phyloP scores from a whole-genome alignment of 345 rosid genomes.

The Arabidopsis arenosa region DNA sequence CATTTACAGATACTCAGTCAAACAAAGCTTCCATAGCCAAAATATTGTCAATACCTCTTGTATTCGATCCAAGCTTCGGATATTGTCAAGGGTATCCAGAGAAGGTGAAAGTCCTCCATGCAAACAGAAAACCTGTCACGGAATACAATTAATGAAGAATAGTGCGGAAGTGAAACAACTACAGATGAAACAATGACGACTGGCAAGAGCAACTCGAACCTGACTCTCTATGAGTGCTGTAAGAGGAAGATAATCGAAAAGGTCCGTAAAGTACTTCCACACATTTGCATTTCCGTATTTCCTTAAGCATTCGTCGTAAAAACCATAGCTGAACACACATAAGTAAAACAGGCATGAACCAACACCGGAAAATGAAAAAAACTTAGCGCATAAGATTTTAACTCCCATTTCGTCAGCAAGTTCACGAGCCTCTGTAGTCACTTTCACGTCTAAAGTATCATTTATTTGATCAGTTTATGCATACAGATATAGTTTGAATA shows the following conservation, averaged over 20 bases:
- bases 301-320: slow-evolving; percentile 50
- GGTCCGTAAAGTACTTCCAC: slow-evolving; percentile 91
- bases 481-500: no score
- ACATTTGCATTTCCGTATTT: slow-evolving; percentile 78
- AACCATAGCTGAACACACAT: slow-evolving; percentile 42
- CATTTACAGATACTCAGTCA: neutral
- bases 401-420: no score
- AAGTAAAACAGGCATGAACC: neutral
- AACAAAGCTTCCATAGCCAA: neutral
- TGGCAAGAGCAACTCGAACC: slow-evolving; percentile 52
- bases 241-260: slow-evolving; percentile 88
- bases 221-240: slow-evolving; percentile 97
- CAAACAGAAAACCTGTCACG: slow-evolving; percentile 75
- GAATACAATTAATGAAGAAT: neutral
- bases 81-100: slow-evolving; percentile 85
- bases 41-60: slow-evolving; percentile 65
- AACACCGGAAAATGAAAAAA: neutral
- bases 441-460: no score
- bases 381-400: no score
- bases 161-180: neutral
- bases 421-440: no score
- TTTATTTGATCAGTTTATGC: slow-evolving; percentile 75
- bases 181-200: neutral
- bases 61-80: slow-evolving; percentile 86
- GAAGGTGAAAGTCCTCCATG: slow-evolving; percentile 97